Conservation (phyloP, 257 asterid species). For the Sherardia arvensis region DNA sequence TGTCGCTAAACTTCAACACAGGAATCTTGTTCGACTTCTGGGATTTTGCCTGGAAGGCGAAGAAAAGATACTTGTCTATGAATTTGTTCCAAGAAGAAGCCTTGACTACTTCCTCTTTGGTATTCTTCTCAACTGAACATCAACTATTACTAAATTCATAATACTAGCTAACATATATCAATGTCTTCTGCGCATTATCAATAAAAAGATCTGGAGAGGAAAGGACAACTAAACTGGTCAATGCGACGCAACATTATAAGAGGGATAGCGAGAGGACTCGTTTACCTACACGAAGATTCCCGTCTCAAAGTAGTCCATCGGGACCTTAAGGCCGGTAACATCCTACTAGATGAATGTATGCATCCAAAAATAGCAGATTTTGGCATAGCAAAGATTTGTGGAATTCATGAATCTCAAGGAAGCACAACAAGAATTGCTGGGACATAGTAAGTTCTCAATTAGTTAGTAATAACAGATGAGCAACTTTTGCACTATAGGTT, state of each 20-base stretch:
- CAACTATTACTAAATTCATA: too few relatives aligned
- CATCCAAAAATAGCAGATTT: neutral
- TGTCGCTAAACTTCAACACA: constrained; percentile 24
- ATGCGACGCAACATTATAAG: constrained; percentile 15
- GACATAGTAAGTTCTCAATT: constrained; percentile 11
- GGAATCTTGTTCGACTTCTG: constrained; percentile 18
- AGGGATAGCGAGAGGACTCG: constrained; percentile 18
- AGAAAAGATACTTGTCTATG: constrained; percentile 25
- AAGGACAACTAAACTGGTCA: constrained; percentile 5
- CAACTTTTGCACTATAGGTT: too few relatives aligned
- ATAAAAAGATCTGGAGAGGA: neutral
- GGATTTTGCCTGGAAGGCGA: constrained; percentile 21
- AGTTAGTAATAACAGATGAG: too few relatives aligned
- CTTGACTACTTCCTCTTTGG: constrained; percentile 26
- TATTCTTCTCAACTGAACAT: neutral
- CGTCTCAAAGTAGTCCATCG: constrained; percentile 9
- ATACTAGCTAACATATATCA: too few relatives aligned
- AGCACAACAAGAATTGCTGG: constrained; percentile 16
- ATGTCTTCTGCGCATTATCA: too few relatives aligned
- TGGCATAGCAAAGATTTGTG: constrained; percentile 18
- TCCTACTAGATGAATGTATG: constrained; percentile 7
- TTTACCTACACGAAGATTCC: constrained; percentile 24
- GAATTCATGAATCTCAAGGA: constrained; percentile 12
- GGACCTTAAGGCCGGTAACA: constrained; percentile 22
- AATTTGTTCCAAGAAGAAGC: constrained; percentile 20